phyloP scores from a whole-genome alignment of 768 basidiomycete genomes.

The Serpula lacrymans region DNA sequence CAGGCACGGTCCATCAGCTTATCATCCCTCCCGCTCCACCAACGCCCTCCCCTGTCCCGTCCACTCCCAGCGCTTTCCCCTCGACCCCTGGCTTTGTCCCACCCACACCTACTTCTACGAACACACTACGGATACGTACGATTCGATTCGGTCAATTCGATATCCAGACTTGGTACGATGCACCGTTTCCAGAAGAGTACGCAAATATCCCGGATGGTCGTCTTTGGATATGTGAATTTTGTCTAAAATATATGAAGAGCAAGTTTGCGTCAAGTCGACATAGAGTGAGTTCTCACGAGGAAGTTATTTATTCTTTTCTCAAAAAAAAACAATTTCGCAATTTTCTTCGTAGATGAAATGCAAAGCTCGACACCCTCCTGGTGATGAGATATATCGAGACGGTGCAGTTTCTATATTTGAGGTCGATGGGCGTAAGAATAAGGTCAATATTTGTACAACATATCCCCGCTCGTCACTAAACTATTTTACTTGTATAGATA shows the following conservation, averaged over 20 bases:
- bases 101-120: constrained; percentile 29
- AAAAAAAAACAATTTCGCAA: neutral
- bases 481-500: constrained; percentile 49
- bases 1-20: constrained; percentile 41
- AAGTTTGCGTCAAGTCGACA: constrained; percentile 83
- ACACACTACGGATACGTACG: constrained; percentile 78
- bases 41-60: constrained; percentile 33
- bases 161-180: constrained; percentile 98
- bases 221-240: constrained; percentile 97
- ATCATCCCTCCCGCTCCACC: constrained; percentile 27
- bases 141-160: constrained; percentile 91
- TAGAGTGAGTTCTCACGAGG: constrained; percentile 53
- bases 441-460: too few relatives aligned
- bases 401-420: constrained; percentile 88
- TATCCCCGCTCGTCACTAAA: neutral
- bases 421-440: constrained; percentile 97
- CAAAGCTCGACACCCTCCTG: constrained; percentile 91
- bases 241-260: constrained; percentile 97
- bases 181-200: constrained; percentile 98
- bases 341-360: constrained; percentile 74
- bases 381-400: constrained; percentile 97
- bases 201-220: constrained; percentile 86
- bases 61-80: constrained; percentile 31
- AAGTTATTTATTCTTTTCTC: too few relatives aligned
- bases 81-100: constrained; percentile 33